phyloP scores from a whole-genome alignment of 2,329 filamentous ascomycete genomes.

The Alternaria sp. region DNA sequence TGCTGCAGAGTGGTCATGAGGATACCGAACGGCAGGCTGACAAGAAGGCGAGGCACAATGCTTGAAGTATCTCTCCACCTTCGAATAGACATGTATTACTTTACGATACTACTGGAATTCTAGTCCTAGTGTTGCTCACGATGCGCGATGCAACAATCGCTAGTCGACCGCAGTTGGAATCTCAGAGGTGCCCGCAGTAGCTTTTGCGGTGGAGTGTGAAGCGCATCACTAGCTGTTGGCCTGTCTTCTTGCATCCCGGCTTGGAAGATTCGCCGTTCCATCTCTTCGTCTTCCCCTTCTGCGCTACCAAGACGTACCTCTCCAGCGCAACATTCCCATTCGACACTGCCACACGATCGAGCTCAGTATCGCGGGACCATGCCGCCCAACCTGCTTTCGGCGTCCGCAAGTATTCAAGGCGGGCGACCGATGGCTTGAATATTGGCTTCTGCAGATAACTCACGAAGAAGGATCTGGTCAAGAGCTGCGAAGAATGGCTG shows the following conservation, averaged over 20 bases:
- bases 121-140: too few species aligned
- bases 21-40: neutral
- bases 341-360: neutral
- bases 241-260: neutral
- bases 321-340: too few species aligned
- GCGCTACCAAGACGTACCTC: neutral
- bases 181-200: too few species aligned
- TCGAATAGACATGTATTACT: too few species aligned
- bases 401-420: neutral
- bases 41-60: conserved; percentile 1
- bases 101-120: too few species aligned
- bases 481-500: neutral
- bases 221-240: too few species aligned
- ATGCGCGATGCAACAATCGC: too few species aligned
- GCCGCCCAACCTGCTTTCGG: neutral
- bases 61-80: neutral
- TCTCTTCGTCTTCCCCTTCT: neutral
- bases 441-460: neutral
- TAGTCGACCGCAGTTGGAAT: too few species aligned
- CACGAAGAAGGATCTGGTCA: neutral
- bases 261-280: neutral
- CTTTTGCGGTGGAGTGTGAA: too few species aligned
- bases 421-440: neutral
- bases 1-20: neutral
- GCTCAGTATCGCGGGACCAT: neutral